A percentile compares a stretch with the other conserved stretches of the same genome.
phyloP scores from a whole-genome alignment of 2,329 filamentous ascomycete species.

The Colletotrichum shisoi region DNA sequence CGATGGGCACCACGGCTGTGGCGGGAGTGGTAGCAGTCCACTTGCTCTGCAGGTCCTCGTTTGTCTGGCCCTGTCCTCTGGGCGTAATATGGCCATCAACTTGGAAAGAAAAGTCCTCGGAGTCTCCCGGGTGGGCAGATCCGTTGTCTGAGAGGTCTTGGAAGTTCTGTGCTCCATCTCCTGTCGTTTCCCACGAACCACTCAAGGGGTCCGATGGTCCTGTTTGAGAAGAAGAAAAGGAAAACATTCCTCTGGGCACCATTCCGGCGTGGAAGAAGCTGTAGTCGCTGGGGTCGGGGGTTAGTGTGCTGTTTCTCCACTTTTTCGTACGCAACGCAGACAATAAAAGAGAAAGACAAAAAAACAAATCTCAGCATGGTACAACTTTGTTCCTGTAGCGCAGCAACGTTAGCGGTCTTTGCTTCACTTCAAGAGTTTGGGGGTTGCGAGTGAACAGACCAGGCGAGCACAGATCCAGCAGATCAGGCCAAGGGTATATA shows the following conservation, averaged over 20 bases:
- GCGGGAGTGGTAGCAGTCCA: conserved; percentile 56
- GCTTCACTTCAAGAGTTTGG: conserved; percentile 31
- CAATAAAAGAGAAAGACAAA: conserved; percentile 45
- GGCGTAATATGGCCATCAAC: conserved; percentile 60
- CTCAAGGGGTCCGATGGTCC: conserved; percentile 65
- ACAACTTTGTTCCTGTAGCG: conserved; percentile 66
- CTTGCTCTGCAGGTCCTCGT: conserved; percentile 58
- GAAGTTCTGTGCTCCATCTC: conserved; percentile 69
- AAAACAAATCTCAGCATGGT: conserved; percentile 50
- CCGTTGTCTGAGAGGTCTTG: conserved; percentile 61
- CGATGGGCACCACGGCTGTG: conserved; percentile 45
- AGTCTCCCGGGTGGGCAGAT: conserved; percentile 60
- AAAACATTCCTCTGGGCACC: conserved; percentile 62
- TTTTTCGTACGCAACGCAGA: conserved; percentile 44
- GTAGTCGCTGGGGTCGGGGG: conserved; percentile 61
- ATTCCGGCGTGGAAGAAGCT: conserved; percentile 63
- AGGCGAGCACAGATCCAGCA: conserved; percentile 32
- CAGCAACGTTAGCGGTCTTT: conserved; percentile 48
- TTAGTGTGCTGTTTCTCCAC: conserved; percentile 66
- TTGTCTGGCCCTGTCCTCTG: conserved; percentile 58
- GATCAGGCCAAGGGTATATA: conserved; percentile 26
- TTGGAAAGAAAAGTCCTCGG: conserved; percentile 63
- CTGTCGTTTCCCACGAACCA: conserved; percentile 64
- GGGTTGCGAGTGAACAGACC: conserved; percentile 51
- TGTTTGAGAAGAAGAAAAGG: conserved; percentile 67